Base-by-base conservation (phyloP, 1,284 basidiomycete genomes). In the Wallemia ichthyophaga region DNA sequence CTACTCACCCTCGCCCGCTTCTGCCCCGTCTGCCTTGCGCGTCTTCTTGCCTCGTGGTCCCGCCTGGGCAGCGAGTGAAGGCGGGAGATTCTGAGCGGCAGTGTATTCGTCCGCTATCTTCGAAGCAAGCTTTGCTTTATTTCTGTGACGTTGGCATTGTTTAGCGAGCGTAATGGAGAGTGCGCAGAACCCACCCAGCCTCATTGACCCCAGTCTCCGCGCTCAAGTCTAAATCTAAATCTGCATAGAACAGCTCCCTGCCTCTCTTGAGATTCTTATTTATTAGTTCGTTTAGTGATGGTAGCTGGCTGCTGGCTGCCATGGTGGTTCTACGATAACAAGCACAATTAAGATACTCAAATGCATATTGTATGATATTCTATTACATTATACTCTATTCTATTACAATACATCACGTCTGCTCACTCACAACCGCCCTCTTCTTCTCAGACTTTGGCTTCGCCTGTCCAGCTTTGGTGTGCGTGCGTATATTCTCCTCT, bases 361-460 rank as follows among this genome's bases (percentile, higher is more conserved):
- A n/a, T n/a, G n/a, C n/a, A n/a, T n/a, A n/a, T n/a, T n/a, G n/a
- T n/a, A n/a, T n/a, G n/a, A n/a, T n/a, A n/a, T n/a, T n/a, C n/a
- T n/a, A n/a, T n/a, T n/a, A n/a, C n/a, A n/a, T n/a, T n/a, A n/a
- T n/a, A n/a, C n/a, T n/a, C n/a, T n/a, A n/a, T n/a, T n/a, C n/a
- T n/a, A n/a, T n/a, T n/a, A 48, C n/a, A 48, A 21, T 17, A 3
- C n/a, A 48, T 21, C n/a, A 48, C 37, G 37, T 48, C 37, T 48
- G 37, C n/a, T 48, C 37, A 17, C n/a, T 48, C 3, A 48, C n/a
- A 19, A 48, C 37, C 11, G 13, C n/a, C 37, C 69, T 88, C 72
- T 88, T 89, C 68, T 83, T 79, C 72, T 91, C 91, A 32, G 89
- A 80, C 68, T 84, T 88, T 5, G 92, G 91, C 69, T 91, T 95